Percentiles rank a stretch among this genome's conserved stretches.
Evolutionary conservation across 2,329 filamentous ascomycete genomes (phyloP).

Genomic region (Talaromyces amestolkiae): DNA sequence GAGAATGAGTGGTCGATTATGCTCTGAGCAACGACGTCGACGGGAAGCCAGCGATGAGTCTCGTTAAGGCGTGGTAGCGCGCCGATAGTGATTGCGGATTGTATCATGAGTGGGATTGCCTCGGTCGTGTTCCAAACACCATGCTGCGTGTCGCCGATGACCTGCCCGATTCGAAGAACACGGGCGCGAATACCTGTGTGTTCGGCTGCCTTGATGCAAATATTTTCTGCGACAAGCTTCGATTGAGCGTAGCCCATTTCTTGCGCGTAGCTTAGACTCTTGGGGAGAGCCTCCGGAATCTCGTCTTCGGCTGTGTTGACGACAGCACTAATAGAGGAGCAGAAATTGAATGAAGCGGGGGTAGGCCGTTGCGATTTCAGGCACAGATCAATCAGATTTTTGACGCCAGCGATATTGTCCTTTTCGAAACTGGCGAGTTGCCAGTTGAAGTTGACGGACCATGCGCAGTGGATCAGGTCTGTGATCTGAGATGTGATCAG

Average conservation of each 20-base stretch:
- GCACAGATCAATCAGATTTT: conserved; percentile 43
- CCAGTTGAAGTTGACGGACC: conserved; percentile 64
- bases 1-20: conserved; percentile 33
- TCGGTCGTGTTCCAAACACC: conserved; percentile 55
- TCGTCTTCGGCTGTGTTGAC: conserved; percentile 31
- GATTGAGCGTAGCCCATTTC: conserved; percentile 47
- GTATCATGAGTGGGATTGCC: conserved; percentile 54
- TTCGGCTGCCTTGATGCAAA: conserved; percentile 38
- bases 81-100: conserved; percentile 45
- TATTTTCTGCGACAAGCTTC: conserved; percentile 42
- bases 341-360: conserved; percentile 49
- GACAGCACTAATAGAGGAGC: conserved; percentile 51
- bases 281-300: conserved; percentile 38
- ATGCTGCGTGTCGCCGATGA: conserved; percentile 48
- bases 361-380: conserved; percentile 29
- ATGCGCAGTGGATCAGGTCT: conserved; percentile 60
- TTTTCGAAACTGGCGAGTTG: conserved; percentile 55
- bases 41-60: conserved; percentile 44
- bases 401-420: conserved; percentile 52
- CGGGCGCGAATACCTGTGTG: conserved; percentile 33
- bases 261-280: conserved; percentile 39
- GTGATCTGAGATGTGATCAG: background rate
- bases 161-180: conserved; percentile 52
- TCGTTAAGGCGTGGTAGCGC: conserved; percentile 49
- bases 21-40: conserved; percentile 42